Evolutionary conservation across 331 rosid species (phyloP).

Genomic region (Dryas integrifolia): DNA sequence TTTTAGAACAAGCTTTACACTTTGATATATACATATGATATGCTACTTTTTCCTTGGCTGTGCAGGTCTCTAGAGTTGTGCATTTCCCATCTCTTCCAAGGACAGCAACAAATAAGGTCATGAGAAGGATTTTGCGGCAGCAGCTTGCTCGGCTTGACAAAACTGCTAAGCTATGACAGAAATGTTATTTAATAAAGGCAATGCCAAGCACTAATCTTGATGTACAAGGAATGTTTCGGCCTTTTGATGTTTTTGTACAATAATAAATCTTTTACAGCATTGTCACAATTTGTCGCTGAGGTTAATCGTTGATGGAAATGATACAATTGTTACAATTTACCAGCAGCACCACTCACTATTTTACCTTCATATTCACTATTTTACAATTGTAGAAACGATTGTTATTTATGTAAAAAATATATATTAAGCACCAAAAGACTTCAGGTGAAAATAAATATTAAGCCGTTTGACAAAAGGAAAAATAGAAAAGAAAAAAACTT

Average conservation of each 20-base stretch:
- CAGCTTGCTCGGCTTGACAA: conserved; percentile 47
- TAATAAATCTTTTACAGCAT: not conserved
- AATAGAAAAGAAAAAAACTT: too few species aligned
- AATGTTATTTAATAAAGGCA: not conserved
- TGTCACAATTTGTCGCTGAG: too few species aligned
- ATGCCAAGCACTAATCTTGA: not conserved
- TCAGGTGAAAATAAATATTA: too few species aligned
- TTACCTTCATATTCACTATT: too few species aligned
- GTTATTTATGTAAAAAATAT: too few species aligned
- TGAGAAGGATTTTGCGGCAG: conserved; percentile 85
- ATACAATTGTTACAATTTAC: not conserved
- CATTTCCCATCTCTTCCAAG: conserved; percentile 68
- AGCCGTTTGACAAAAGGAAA: too few species aligned
- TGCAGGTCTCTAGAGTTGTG: conserved; percentile 69
- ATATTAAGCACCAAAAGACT: too few species aligned
- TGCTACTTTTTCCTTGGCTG: conserved; percentile 13
- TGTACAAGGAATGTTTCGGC: not conserved
- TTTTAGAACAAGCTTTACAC: not conserved
- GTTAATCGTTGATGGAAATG: not conserved
- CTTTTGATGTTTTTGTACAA: not conserved
- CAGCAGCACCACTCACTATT: not conserved
- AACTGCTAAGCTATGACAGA: conserved; percentile 52
- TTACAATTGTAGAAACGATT: too few species aligned
- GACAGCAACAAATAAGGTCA: conserved; percentile 88
- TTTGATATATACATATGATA: too few species aligned